Evolutionary conservation across 2,329 filamentous ascomycete genomes (phyloP).

Genomic region (Paracamarosporium sp.): DNA sequence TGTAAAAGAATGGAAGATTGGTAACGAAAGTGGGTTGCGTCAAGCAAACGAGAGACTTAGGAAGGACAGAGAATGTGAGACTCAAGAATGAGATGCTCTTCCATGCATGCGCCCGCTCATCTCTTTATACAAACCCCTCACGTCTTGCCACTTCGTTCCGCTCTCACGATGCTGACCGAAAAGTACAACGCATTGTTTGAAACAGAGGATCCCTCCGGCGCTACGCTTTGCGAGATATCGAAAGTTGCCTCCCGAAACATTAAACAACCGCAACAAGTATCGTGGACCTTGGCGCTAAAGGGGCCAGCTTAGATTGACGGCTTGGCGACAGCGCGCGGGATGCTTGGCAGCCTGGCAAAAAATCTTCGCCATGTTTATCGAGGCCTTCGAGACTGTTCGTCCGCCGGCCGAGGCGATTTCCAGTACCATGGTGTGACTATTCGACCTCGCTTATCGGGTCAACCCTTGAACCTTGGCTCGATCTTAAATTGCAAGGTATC

Average conservation of each 20-base stretch:
- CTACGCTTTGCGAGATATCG: background rate
- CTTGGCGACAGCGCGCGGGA: background rate
- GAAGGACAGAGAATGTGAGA: conserved; percentile 1
- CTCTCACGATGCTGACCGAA: background rate
- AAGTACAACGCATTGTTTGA: background rate
- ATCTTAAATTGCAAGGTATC: background rate
- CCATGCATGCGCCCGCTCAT: background rate
- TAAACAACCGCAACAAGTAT: background rate
- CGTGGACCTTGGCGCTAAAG: background rate
- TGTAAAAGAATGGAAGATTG: background rate
- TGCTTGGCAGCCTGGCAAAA: background rate
- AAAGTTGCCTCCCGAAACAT: background rate
- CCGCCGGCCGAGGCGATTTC: background rate
- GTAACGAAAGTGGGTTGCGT: conserved; percentile 4
- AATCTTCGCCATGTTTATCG: background rate
- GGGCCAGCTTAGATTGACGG: background rate
- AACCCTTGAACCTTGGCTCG: background rate
- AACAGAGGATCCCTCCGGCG: conserved; percentile 1
- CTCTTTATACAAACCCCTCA: background rate
- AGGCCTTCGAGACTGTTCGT: background rate
- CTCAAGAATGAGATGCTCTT: conserved; percentile 5
- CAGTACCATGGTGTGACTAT: background rate
- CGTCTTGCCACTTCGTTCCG: background rate
- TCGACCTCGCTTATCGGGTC: background rate
- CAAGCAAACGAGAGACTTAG: conserved; percentile 9